phyloP scores from a whole-genome alignment of 768 basidiomycete species.

The Suillus bovinus region DNA sequence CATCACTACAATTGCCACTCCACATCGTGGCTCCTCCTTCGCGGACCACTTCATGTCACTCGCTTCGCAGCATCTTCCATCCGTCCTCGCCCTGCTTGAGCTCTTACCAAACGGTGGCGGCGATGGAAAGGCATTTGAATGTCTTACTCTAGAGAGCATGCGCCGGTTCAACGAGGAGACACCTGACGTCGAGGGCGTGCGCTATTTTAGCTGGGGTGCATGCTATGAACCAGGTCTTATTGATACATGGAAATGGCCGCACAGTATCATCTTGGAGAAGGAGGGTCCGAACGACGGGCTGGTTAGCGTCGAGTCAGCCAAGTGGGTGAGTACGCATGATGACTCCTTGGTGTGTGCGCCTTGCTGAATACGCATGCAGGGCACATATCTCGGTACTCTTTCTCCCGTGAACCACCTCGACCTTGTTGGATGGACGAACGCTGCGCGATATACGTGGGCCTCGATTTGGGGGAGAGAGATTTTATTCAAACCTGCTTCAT shows the following conservation, averaged over 20 bases:
- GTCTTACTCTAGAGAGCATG: constrained; percentile 85
- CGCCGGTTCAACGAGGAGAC: constrained; percentile 84
- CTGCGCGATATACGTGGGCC: constrained; percentile 85
- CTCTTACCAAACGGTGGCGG: constrained; percentile 90
- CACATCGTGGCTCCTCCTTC: constrained; percentile 91
- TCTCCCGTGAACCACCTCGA: constrained; percentile 90
- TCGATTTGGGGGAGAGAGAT: constrained; percentile 88
- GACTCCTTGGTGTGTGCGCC: background rate
- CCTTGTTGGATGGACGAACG: constrained; percentile 92
- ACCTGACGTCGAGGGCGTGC: constrained; percentile 73
- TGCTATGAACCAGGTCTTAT: constrained; percentile 85
- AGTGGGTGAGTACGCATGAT: constrained; percentile 57
- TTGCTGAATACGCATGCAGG: constrained; percentile 42
- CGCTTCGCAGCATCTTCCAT: constrained; percentile 66
- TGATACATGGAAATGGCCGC: constrained; percentile 84
- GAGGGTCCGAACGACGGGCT: constrained; percentile 96
- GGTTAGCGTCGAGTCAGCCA: constrained; percentile 82
- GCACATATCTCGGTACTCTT: constrained; percentile 93
- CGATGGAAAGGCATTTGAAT: constrained; percentile 92
- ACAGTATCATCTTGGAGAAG: constrained; percentile 77
- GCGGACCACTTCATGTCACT: constrained; percentile 87
- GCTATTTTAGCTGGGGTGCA: constrained; percentile 97
- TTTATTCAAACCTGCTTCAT: constrained; percentile 88
- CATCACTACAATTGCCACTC: constrained; percentile 92
- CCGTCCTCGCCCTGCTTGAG: constrained; percentile 73